Conservation (phyloP, 768 basidiomycete species). For the Boletus rubroflammeus region DNA sequence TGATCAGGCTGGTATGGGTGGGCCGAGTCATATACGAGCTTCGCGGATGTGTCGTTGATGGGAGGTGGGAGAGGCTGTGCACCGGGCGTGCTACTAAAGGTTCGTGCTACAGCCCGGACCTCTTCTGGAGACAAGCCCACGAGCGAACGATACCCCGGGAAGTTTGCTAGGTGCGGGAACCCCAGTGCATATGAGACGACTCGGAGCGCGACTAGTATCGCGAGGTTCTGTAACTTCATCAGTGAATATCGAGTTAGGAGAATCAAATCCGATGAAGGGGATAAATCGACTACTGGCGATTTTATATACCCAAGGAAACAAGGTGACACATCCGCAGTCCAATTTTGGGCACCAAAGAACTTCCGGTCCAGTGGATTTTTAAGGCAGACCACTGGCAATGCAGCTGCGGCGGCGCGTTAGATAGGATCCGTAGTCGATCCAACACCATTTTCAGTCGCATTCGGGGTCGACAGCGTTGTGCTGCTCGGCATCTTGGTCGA, state of each 20-base stretch:
- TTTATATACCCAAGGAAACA: slow-evolving; percentile 1
- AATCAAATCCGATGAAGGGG: neutral
- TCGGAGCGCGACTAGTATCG: neutral
- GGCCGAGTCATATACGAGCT: slow-evolving; percentile 16
- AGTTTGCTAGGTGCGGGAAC: slow-evolving; percentile 13
- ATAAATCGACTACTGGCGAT: neutral
- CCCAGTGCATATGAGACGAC: slow-evolving; percentile 5
- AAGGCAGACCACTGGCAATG: neutral
- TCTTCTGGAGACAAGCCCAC: slow-evolving; percentile 17
- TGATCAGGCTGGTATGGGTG: slow-evolving; percentile 14
- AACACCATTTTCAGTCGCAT: neutral
- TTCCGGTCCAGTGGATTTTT: neutral
- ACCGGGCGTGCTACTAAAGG: slow-evolving; percentile 19
- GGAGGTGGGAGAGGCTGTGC: slow-evolving; percentile 22
- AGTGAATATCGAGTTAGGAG: too few relatives aligned
- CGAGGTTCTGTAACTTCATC: slow-evolving; percentile 10
- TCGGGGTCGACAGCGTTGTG: neutral
- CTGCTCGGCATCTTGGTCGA: neutral
- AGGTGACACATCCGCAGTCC: neutral
- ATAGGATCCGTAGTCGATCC: neutral
- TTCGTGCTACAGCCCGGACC: slow-evolving; percentile 9
- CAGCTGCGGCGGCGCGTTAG: neutral
- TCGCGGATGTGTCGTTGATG: slow-evolving; percentile 23
- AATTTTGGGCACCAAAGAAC: neutral
- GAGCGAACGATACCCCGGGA: slow-evolving; percentile 22